Evolutionary conservation across 1,284 basidiomycete species (phyloP), one percentile per base, ranked within the genome.

Genomic region (Moniliophthora roreri): DNA sequence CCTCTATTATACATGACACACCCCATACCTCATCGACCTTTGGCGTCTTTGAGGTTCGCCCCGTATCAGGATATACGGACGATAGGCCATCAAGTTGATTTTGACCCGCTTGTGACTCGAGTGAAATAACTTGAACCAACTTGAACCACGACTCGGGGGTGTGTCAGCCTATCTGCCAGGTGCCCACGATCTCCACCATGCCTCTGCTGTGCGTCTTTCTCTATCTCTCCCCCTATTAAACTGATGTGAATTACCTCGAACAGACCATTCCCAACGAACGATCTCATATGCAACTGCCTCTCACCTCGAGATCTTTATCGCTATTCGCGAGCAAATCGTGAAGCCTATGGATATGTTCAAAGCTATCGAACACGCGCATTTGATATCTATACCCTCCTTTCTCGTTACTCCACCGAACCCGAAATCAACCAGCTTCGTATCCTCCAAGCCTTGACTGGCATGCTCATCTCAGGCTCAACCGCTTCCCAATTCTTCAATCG

Each of bases 1-100:
- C 93, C 95, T 2, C 87, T 86, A 0, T 78, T 95, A 0, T 97
- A 97, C 69, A 75, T 97, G 56, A 94, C 92, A 0, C 90, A 93
- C 63, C 80, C 87, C 2, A 81, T 93, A 50, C 81, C 89, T 20
- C 76, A 85, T 61, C 76, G 86, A 34, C 80, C 90, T 50, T 70
- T 93, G 46, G 74, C 82, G 21, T 84, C 85, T 23, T 70, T 90
- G 34, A 75, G 84, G 38, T 96, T 98, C 71, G 89, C 89, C 60
- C 95, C 96, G 4, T 98, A 92, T 76, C 92, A 95, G 66, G 96
- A 99, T 72, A 75, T 95, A 11, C 82, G 99, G 23, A 91, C 89
- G 0, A 80, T 98, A 23, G 72, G 87, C 0, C 89, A 91, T 64
- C 63, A 77, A 60, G 73, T 76, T 32, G 28, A 32, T 32, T 6